phyloP scores from a whole-genome alignment of 2,329 filamentous ascomycete genomes.

The Grosmannia clavigera region DNA sequence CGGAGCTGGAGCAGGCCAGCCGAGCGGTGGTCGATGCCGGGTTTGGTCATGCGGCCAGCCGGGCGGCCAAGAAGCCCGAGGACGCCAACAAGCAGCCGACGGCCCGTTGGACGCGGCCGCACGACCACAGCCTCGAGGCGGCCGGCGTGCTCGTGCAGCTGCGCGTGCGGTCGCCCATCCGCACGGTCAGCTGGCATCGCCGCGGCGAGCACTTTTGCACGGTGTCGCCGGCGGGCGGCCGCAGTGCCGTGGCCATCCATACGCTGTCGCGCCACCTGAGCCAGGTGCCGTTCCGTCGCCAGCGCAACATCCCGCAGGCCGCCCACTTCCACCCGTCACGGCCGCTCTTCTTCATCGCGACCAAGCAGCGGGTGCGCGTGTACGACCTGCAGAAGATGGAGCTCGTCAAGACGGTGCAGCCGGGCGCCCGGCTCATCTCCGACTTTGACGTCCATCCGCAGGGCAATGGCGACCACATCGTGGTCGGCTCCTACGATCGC shows the following conservation, averaged over 20 bases:
- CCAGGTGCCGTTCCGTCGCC: conserved; percentile 78
- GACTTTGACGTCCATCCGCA: conserved; percentile 79
- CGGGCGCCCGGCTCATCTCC: conserved; percentile 86
- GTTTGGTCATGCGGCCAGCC: conserved; percentile 72
- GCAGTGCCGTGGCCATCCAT: conserved; percentile 80
- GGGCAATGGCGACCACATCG: conserved; percentile 73
- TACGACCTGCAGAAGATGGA: conserved; percentile 91
- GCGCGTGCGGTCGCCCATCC: conserved; percentile 68
- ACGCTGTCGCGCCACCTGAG: conserved; percentile 90
- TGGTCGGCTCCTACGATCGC: conserved; percentile 90
- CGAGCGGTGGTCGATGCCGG: conserved; percentile 70
- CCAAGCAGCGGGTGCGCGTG: conserved; percentile 80
- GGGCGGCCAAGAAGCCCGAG: conserved; percentile 32
- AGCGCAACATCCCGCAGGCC: conserved; percentile 66
- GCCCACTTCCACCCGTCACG: conserved; percentile 91
- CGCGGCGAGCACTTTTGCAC: conserved; percentile 90
- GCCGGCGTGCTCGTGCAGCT: conserved; percentile 70
- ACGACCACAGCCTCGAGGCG: conserved; percentile 57
- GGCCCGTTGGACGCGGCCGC: conserved; percentile 74
- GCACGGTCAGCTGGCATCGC: conserved; percentile 86
- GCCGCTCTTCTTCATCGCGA: conserved; percentile 91
- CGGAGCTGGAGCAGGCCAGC: conserved; percentile 61
- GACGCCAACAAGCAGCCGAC: conserved; percentile 58
- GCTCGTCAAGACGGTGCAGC: conserved; percentile 84
- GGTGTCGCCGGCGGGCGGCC: conserved; percentile 68